A percentile compares a stretch with the other conserved stretches of the same genome.
These are phyloP conservation scores for Fraxinus ornus DNA, from an alignment of 305 asterid genomes.

Conservation along the genomic window DNA sequence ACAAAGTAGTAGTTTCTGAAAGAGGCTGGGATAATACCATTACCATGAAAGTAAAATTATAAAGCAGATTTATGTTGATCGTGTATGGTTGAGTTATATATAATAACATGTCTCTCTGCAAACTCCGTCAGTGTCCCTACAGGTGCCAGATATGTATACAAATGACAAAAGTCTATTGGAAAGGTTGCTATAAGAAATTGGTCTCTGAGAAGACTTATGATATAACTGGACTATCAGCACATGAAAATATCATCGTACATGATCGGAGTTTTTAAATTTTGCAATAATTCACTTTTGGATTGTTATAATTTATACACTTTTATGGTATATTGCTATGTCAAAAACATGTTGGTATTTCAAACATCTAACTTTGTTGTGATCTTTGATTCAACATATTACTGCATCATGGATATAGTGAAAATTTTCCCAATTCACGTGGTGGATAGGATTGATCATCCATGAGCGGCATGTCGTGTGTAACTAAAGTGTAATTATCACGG, in stretches of 20 bases:
- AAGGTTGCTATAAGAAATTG: not conserved
- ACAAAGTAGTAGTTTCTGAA: not conserved
- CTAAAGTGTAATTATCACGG: not conserved
- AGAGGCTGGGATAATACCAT: not conserved
- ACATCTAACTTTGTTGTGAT: not conserved
- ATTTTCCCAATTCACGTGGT: not conserved
- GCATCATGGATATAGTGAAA: not conserved
- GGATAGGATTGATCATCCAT: not conserved
- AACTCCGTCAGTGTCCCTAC: not conserved
- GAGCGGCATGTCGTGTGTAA: not conserved
- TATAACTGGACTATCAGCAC: not conserved
- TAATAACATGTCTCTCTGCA: not conserved
- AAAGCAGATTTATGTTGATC: not conserved
- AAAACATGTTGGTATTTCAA: not conserved
- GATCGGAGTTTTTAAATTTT: not conserved
- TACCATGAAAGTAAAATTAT: not conserved
- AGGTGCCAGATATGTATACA: slow-evolving; percentile 8
- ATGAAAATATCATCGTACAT: not conserved
- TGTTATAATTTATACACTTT: not conserved
- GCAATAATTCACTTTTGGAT: not conserved
- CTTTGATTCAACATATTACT: not conserved
- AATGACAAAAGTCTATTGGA: not conserved
- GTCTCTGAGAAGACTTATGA: slow-evolving; percentile 5
- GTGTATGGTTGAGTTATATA: not conserved
- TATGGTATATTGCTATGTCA: not conserved